Evolutionary conservation across 331 rosid genomes (phyloP).

Genomic region (Malus hybrid): DNA sequence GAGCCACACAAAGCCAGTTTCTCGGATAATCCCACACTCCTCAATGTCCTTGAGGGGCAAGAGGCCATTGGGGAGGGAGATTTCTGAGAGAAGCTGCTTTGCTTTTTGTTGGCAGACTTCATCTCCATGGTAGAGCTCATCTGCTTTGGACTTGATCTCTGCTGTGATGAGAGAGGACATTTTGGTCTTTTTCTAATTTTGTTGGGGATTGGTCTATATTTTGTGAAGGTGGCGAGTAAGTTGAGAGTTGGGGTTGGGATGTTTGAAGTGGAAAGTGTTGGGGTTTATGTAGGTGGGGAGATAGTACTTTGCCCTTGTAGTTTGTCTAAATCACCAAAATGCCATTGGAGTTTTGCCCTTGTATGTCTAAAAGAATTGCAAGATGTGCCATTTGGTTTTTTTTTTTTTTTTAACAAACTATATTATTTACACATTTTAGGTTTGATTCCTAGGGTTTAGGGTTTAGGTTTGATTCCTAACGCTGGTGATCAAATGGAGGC

Average conservation of each 20-base stretch:
- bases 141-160: conserved; percentile 46
- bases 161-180: conserved; percentile 55
- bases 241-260: not conserved
- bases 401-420: no score
- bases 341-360: conserved; percentile 6
- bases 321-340: conserved; percentile 1
- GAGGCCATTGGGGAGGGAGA: conserved; percentile 62
- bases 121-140: conserved; percentile 66
- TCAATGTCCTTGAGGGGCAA: conserved; percentile 63
- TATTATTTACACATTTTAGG: no score
- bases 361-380: not conserved
- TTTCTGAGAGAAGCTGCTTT: conserved; percentile 42
- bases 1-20: conserved; percentile 76
- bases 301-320: conserved; percentile 24
- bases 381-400: not conserved
- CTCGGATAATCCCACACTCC: conserved; percentile 62
- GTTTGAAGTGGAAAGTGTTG: not conserved
- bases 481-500: no score
- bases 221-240: no score
- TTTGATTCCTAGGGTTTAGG: no score
- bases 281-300: conserved; percentile 24
- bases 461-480: accelerated
- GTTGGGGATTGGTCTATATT: no score
- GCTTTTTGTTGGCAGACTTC: conserved; percentile 53
- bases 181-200: not conserved